Percentiles rank a stretch among this genome's conserved stretches.
These are phyloP conservation scores for Xanthoconium purpureum DNA, from an alignment of 768 basidiomycete species.

Conservation along the genomic window DNA sequence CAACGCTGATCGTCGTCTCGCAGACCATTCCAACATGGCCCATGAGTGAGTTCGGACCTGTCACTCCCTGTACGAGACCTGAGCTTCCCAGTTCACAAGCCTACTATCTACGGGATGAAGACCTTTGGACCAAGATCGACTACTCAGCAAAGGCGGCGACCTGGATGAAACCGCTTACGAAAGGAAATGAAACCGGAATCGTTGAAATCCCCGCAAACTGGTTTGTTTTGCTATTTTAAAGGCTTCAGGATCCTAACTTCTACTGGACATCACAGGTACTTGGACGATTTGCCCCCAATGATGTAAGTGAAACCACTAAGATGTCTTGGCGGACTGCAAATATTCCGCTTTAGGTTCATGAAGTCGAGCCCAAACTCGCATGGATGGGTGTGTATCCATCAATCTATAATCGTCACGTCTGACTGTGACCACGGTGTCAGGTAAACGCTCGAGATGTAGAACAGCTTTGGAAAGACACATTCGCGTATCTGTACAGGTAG, in stretches of 20 bases:
- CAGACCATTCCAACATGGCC: constrained; percentile 58
- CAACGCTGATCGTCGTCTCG: constrained; percentile 1
- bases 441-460: constrained; percentile 66
- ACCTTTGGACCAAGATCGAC: constrained; percentile 72
- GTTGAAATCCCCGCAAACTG: constrained; percentile 70
- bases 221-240: constrained; percentile 31
- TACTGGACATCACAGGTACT: constrained; percentile 41
- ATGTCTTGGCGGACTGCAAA: neutral
- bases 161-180: constrained; percentile 74
- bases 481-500: constrained; percentile 64
- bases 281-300: constrained; percentile 75
- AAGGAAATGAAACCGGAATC: constrained; percentile 61
- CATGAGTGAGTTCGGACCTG: constrained; percentile 39
- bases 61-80: neutral
- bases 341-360: constrained; percentile 52
- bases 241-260: neutral
- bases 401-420: neutral
- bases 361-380: constrained; percentile 66
- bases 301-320: constrained; percentile 39
- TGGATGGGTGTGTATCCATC: constrained; percentile 50
- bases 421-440: constrained; percentile 26
- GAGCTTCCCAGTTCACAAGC: constrained; percentile 48
- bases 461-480: constrained; percentile 74
- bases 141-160: constrained; percentile 52
- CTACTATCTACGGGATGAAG: constrained; percentile 65